Evolutionary conservation across 768 basidiomycete species (phyloP).

Genomic region (Calocera viscosa): DNA sequence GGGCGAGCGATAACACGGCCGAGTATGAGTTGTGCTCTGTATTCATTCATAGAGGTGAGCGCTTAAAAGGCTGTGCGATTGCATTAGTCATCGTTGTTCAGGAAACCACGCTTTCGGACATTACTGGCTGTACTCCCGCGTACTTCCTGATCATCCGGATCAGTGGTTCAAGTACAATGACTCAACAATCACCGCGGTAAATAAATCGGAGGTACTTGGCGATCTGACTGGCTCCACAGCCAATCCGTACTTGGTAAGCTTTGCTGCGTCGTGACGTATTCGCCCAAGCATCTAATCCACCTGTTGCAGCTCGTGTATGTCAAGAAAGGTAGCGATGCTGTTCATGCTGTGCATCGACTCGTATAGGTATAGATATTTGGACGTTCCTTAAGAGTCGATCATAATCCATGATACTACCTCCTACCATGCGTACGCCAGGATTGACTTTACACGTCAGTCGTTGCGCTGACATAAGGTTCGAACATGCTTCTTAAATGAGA

Average conservation of each 20-base stretch:
- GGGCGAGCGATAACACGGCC: constrained; percentile 51
- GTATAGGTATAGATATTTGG: neutral
- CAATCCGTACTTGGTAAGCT: constrained; percentile 74
- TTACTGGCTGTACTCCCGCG: constrained; percentile 90
- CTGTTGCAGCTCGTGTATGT: constrained; percentile 64
- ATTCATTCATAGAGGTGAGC: constrained; percentile 25
- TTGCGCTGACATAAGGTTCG: neutral
- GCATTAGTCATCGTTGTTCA: neutral
- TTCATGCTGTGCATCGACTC: constrained; percentile 41
- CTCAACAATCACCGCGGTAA: constrained; percentile 63
- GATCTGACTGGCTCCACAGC: constrained; percentile 84
- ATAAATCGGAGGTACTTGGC: constrained; percentile 70
- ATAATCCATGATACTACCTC: neutral
- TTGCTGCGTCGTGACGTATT: neutral
- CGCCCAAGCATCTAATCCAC: neutral
- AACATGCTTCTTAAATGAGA: neutral
- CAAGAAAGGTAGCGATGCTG: constrained; percentile 61
- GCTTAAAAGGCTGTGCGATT: too few species aligned
- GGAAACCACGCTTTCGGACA: constrained; percentile 43
- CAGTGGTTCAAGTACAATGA: constrained; percentile 97
- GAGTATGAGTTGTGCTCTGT: constrained; percentile 89
- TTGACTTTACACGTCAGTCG: neutral
- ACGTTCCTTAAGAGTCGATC: neutral
- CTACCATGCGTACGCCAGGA: neutral
- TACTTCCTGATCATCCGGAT: constrained; percentile 67